phyloP scores from a whole-genome alignment of 345 rosid genomes.

The Hibiscus mutabilis region DNA sequence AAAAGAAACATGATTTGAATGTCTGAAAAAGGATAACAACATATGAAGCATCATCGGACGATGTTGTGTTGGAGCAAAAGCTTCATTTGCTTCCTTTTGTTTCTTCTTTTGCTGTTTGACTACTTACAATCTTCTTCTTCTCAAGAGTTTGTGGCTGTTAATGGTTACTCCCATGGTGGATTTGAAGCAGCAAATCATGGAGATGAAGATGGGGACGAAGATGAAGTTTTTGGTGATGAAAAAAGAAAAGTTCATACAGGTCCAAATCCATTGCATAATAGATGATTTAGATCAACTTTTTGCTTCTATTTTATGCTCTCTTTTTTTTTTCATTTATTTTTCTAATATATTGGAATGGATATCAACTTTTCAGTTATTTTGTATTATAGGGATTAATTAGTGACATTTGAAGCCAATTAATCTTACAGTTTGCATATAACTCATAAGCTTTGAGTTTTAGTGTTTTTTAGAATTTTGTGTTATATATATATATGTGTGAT shows the following conservation, averaged over 20 bases:
- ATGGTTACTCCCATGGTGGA: neutral
- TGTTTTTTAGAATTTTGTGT: neutral
- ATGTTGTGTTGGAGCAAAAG: no score
- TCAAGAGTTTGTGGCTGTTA: neutral
- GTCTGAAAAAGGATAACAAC: no score
- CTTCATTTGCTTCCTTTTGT: no score
- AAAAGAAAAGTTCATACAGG: conserved; percentile 17
- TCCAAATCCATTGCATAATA: conserved; percentile 21
- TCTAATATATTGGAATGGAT: neutral
- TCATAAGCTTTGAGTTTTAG: neutral
- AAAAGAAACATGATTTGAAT: no score
- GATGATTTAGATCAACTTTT: conserved; percentile 5
- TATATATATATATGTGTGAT: neutral
- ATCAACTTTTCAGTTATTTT: neutral
- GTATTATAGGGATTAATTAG: no score
- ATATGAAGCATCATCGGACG: no score
- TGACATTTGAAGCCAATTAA: neutral
- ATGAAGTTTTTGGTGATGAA: conserved; percentile 14
- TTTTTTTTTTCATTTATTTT: neutral
- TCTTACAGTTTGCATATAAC: neutral
- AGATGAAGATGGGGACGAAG: neutral
- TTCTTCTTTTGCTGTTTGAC: no score
- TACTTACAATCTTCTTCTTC: neutral
- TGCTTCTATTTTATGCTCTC: neutral
- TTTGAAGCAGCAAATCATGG: neutral